Evolutionary conservation across 2,329 filamentous ascomycete species (phyloP).

Genomic region (Nemania diffusa): DNA sequence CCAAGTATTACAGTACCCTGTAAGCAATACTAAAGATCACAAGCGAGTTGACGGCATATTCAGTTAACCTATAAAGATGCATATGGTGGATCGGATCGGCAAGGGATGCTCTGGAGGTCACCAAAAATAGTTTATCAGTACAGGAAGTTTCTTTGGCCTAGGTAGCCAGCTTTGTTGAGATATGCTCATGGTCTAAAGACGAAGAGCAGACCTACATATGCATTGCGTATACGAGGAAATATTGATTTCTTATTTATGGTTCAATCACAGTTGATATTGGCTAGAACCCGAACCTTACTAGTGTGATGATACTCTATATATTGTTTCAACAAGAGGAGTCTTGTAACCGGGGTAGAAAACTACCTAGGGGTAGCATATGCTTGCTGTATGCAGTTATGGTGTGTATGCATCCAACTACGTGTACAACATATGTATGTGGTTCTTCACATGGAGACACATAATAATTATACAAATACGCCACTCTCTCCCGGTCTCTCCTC

Average conservation of each 20-base stretch:
- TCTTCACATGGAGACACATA: background rate
- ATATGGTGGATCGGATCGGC: background rate
- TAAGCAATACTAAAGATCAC: background rate
- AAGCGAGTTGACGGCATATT: background rate
- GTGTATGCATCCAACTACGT: background rate
- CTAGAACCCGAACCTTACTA: background rate
- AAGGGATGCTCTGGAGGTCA: background rate
- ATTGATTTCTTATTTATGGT: background rate
- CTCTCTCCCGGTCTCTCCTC: background rate
- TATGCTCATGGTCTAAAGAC: background rate
- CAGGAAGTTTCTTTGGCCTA: background rate
- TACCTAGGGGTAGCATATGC: background rate
- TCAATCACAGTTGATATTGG: background rate
- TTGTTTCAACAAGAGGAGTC: background rate
- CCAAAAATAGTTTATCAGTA: background rate
- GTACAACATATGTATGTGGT: background rate
- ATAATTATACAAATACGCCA: background rate
- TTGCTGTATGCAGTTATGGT: background rate
- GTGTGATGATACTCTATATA: background rate
- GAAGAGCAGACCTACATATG: background rate
- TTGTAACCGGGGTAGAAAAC: background rate
- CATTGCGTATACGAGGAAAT: background rate
- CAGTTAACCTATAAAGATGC: background rate
- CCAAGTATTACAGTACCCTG: background rate
- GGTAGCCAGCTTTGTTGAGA: background rate